Base-by-base conservation (phyloP, 2,329 filamentous ascomycete species). In the Fusarium humuli region DNA sequence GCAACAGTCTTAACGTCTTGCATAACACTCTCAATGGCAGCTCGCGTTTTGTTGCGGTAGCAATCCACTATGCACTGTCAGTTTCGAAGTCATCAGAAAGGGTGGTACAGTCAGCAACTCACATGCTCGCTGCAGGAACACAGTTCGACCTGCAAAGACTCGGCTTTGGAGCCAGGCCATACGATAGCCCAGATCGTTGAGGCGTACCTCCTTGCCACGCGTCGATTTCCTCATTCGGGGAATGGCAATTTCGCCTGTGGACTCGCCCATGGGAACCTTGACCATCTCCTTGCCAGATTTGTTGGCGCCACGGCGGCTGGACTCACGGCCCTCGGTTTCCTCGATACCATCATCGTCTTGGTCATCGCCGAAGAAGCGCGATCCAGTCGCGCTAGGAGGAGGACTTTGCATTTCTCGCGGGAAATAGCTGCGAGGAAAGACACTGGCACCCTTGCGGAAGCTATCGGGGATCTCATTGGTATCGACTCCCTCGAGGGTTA, bases 151-250 rank as follows among this genome's bases (percentile, higher is more conserved):
- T 2, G 94, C 91, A 83, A 98, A 98, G 13, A 95, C 93, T 76
- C 95, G 87, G 79, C 94, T 96, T 82, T 98, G 95, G 57, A 94
- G 91, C 95, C 96, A 99, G 50, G 93, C 94, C 92, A 99, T 97
- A 48, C 95, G 90, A 79, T 97, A 97, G 4, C 94, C 95, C 47
- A 98, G 83, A 77, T 98, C 94, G 77, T 98, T 98, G 67, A 98
- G 83, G 50, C 93, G 89, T n/a, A 96, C 90, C 78, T 98, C 95
- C 82, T 93, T 96, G 52, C 86, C 88, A 52, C 94, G 89, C 72
- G 89, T 88, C 46, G 85, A 83, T 76, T 88, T 90, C 52, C 90
- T 90, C 79, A 94, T 90, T 62, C 90, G 87, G 27, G 94, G 94
- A 42, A 97, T 91, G 3, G 90, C 87, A 40, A 97, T 85, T 76